Base-by-base conservation (phyloP, 768 basidiomycete genomes). In the Agaricus blazei region DNA sequence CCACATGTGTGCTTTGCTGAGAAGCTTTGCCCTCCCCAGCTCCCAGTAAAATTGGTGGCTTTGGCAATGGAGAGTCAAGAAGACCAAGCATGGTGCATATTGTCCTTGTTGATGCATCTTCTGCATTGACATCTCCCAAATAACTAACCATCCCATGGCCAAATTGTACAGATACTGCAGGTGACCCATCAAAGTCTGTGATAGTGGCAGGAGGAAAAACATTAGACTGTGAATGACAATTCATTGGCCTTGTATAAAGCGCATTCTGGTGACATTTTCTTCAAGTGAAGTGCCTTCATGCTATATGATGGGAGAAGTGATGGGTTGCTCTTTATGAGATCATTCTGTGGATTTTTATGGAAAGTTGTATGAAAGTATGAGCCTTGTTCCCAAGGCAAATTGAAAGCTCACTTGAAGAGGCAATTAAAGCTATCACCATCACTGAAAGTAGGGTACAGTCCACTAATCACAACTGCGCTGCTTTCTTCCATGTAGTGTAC, bases 41-140 rank as follows among this genome's bases (percentile, higher is more conserved):
- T 12, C 12, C 4, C 34, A 41, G 26, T 34, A 44, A 36, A 24
- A 19, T 8, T 28, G 41, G 26, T 5, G 60, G 26, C 11, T 34
- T 34, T 26, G 51, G 56, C 3, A 24, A 58, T 9, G 57, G 52
- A 26, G 50, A 36, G 37, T 72, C 69, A 27, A 72, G 61, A 37
- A 74, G 52, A 24, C 67, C 69, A 19, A 71, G 68, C 71, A 77
- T 74, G 9, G 73, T 70, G 23, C 74, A 56, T 28, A 73, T 57
- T 9, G 69, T 64, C 19, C 63, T 66, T 24, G 71, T 73, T 1
- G 72, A 70, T 15, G 52, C 62, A 2, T 62, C 56, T 59, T 76
- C 75, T 2, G 62, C 66, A 63, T 76, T 74, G n/a, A 76, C 73
- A 55, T 78, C 75, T 2, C 76, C 75, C 11, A 76, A 58, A 54